A percentile compares a stretch with the other conserved stretches of the same genome.
phyloP scores from a whole-genome alignment of 2,329 filamentous ascomycete species.

The Fusarium nematophilum region DNA sequence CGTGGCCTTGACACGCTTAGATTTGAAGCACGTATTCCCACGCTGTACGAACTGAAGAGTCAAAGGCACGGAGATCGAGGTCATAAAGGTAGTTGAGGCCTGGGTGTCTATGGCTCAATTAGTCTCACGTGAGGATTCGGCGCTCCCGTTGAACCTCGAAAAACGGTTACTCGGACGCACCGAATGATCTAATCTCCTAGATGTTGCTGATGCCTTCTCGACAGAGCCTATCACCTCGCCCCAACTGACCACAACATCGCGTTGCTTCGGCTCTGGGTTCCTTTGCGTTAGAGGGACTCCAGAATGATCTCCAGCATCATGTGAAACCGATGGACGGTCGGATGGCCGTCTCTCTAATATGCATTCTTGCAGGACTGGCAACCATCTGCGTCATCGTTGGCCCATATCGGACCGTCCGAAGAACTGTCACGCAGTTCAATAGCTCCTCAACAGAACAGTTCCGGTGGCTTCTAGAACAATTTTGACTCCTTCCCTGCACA shows the following conservation, averaged over 20 bases:
- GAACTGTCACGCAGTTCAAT: slow-evolving; percentile 6
- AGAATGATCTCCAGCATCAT: background rate
- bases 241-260: background rate
- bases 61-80: too few species aligned
- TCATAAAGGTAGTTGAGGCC: too few species aligned
- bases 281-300: background rate
- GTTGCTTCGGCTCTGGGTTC: background rate
- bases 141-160: background rate
- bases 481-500: background rate
- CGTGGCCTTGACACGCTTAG: too few species aligned
- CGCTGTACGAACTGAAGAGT: too few species aligned
- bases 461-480: background rate
- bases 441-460: slow-evolving; percentile 13
- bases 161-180: slow-evolving; percentile 5
- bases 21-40: too few species aligned
- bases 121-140: background rate
- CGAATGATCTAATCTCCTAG: background rate
- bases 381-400: slow-evolving; percentile 5
- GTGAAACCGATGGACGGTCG: background rate
- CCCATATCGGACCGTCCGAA: slow-evolving; percentile 28
- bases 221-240: background rate
- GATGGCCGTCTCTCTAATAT: background rate
- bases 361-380: background rate
- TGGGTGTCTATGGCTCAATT: background rate
- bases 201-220: slow-evolving; percentile 3